Percentiles rank a stretch among this genome's conserved stretches.
phyloP scores from a whole-genome alignment of 2,329 filamentous ascomycete species.

The Trichocomaceae sp. region DNA sequence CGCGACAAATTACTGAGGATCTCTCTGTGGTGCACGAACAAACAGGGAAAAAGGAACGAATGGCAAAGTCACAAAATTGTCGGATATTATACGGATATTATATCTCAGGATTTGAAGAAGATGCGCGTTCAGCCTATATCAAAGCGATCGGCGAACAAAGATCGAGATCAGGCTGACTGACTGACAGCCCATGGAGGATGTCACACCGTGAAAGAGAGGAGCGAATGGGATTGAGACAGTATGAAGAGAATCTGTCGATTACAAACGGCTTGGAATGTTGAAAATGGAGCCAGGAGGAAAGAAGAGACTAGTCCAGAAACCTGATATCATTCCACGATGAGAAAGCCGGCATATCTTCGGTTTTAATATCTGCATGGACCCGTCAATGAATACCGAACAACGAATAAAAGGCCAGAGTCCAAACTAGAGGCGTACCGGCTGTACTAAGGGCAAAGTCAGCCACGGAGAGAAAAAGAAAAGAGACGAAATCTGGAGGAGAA shows the following conservation, averaged over 20 bases:
- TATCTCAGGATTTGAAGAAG: not conserved
- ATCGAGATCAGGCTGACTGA: not conserved
- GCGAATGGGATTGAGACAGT: not conserved
- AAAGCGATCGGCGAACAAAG: not conserved
- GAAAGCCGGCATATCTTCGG: slow-evolving; percentile 7
- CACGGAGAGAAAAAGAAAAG: not conserved
- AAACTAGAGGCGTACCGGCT: not conserved
- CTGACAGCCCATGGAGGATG: not conserved
- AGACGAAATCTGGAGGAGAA: not conserved
- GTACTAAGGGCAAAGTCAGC: not conserved
- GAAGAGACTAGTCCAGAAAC: not conserved
- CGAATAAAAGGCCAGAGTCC: slow-evolving; percentile 2
- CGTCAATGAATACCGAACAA: slow-evolving; percentile 6
- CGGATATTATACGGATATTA: slow-evolving; percentile 2
- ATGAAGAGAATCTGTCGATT: not conserved
- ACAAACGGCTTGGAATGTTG: not conserved
- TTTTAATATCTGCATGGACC: slow-evolving; percentile 9
- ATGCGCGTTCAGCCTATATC: slow-evolving; percentile 1
- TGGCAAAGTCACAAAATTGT: too few relatives aligned
- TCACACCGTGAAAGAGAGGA: not conserved
- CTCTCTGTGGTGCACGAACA: not conserved
- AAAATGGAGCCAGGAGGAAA: not conserved
- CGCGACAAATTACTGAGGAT: not conserved
- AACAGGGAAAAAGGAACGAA: not conserved
- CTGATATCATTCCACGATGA: slow-evolving; percentile 1